Conservation (phyloP, 768 basidiomycete species). For the Lepiota brunneoincarnata region DNA sequence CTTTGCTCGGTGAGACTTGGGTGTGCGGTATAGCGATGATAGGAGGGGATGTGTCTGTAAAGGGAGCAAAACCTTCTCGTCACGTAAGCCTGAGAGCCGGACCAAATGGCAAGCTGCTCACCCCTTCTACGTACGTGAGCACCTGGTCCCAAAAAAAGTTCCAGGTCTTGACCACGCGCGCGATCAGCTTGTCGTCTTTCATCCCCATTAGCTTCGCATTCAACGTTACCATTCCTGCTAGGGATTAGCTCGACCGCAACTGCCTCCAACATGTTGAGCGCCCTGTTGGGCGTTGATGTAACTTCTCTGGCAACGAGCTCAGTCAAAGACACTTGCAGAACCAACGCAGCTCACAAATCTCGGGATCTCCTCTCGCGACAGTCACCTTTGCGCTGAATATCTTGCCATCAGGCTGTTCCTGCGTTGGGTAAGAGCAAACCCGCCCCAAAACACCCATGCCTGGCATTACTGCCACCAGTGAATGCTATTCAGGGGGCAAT, state of each 20-base stretch:
- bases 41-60: conserved; percentile 48
- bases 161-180: conserved; percentile 85
- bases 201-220: conserved; percentile 77
- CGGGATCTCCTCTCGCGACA: no score
- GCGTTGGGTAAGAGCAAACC: no score
- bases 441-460: no score
- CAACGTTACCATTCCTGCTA: conserved; percentile 88
- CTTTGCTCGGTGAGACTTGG: conserved; percentile 51
- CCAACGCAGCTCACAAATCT: conserved; percentile 51
- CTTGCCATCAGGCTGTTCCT: no score
- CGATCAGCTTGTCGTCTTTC: conserved; percentile 77
- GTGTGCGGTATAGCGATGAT: conserved; percentile 64
- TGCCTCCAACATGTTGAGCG: conserved; percentile 68
- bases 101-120: conserved; percentile 32
- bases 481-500: no score
- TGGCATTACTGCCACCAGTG: no score
- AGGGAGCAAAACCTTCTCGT: conserved; percentile 30
- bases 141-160: conserved; percentile 92
- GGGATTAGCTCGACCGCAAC: conserved; percentile 83
- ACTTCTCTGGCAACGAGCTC: conserved; percentile 57
- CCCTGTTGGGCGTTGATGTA: conserved; percentile 70
- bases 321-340: not conserved
- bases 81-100: conserved; percentile 5
- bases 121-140: conserved; percentile 84
- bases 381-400: no score